These are phyloP conservation scores for Nicotiana tomentosiformis DNA, from an alignment of 257 asterid species.

Conservation along the genomic window DNA sequence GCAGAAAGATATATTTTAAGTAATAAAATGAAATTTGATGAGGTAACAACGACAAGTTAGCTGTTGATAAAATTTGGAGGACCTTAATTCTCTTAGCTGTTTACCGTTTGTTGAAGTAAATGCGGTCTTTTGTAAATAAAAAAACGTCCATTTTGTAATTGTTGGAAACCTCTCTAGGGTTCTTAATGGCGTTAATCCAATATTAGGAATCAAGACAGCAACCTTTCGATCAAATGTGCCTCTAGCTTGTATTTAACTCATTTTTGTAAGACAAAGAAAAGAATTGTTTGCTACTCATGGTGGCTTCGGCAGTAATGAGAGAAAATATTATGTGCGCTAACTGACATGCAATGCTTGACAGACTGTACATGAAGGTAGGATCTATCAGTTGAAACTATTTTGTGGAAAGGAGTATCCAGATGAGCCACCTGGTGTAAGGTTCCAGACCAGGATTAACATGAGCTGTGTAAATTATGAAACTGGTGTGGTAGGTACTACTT, in stretches of 20 bases:
- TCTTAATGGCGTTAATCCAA: background rate
- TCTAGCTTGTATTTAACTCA: conserved; percentile 7
- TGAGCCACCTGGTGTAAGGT: conserved; percentile 62
- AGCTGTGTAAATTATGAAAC: conserved; percentile 63
- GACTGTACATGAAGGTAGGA: conserved; percentile 83
- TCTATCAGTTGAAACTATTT: conserved; percentile 68
- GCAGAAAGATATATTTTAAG: background rate
- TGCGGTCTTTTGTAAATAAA: background rate
- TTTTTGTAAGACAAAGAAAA: background rate
- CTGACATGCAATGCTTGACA: conserved; percentile 22
- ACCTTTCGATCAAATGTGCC: background rate
- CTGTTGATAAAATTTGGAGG: background rate
- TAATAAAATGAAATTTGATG: background rate
- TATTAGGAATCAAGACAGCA: background rate
- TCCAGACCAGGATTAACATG: conserved; percentile 76
- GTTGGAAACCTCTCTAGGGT: background rate
- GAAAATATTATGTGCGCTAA: conserved; percentile 3
- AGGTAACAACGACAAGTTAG: background rate
- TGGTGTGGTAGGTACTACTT: conserved; percentile 51
- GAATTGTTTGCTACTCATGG: background rate
- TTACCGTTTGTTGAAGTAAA: background rate
- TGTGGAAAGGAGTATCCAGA: conserved; percentile 84
- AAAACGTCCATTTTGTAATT: background rate
- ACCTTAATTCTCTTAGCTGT: background rate
- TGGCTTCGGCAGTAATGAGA: background rate